Evolutionary conservation across 805 yeast genomes (phyloP).

Genomic region (Babjeviella inositovora): DNA sequence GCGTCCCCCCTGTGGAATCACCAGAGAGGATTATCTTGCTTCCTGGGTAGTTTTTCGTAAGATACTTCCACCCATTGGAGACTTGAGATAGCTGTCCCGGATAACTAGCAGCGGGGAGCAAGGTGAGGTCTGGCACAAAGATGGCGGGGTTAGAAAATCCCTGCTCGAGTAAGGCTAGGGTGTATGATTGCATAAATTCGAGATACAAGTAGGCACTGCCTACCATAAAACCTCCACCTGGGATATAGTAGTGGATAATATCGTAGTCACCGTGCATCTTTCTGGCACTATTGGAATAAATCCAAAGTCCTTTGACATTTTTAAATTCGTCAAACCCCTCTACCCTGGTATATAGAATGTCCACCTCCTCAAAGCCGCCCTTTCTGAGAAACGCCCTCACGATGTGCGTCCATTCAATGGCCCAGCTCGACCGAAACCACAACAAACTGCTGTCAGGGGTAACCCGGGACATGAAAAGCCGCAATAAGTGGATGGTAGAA

Average conservation of each 20-base stretch:
- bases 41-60: constrained; percentile 6
- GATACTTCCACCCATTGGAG: constrained; percentile 13
- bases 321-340: constrained; percentile 1
- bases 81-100: constrained; percentile 10
- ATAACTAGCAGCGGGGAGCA: constrained; percentile 4
- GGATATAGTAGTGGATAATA: constrained; percentile 22
- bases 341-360: too few species aligned
- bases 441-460: too few species aligned
- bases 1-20: constrained; percentile 32
- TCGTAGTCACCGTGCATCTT: constrained; percentile 11
- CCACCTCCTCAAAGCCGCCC: too few species aligned
- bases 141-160: constrained; percentile 33
- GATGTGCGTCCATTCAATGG: too few species aligned
- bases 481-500: constrained; percentile 2
- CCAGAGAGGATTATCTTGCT: constrained; percentile 20
- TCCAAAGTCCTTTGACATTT: constrained; percentile 14
- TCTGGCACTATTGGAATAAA: constrained; percentile 11
- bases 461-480: too few species aligned
- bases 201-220: constrained; percentile 21
- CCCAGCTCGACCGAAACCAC: too few species aligned
- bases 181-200: constrained; percentile 24
- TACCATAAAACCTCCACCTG: constrained; percentile 17
- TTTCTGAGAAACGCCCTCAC: too few species aligned
- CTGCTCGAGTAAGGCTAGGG: constrained; percentile 22
- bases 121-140: constrained; percentile 9